phyloP scores from a whole-genome alignment of 495 filamentous ascomycete genomes.

The Penicillium samsonianum region DNA sequence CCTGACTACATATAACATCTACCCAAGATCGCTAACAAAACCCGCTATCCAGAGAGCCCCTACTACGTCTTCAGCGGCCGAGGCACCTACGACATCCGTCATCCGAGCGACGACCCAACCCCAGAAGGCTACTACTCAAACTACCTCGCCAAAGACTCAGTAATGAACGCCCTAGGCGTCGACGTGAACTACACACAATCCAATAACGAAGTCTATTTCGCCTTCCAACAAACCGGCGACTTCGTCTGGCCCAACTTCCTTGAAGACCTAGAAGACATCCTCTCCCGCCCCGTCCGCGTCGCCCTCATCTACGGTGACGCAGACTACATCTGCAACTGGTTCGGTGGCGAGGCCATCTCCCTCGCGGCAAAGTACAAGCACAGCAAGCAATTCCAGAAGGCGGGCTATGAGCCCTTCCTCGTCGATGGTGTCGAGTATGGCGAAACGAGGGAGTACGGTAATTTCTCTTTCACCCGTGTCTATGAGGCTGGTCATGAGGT shows the following conservation, averaged over 20 bases:
- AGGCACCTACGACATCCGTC: conserved; percentile 64
- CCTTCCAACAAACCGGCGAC: conserved; percentile 55
- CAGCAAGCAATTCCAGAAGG: conserved; percentile 39
- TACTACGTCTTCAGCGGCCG: conserved; percentile 40
- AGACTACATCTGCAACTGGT: conserved; percentile 59
- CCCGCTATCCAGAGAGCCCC: conserved; percentile 30
- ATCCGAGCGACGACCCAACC: conserved; percentile 56
- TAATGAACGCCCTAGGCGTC: conserved; percentile 63
- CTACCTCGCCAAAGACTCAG: conserved; percentile 59
- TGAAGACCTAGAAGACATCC: conserved; percentile 53
- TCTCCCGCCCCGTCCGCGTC: conserved; percentile 59
- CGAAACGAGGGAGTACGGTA: conserved; percentile 56
- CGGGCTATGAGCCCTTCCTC: conserved; percentile 50
- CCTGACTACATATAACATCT: background rate
- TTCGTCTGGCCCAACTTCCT: conserved; percentile 53
- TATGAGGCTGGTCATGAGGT: conserved; percentile 63
- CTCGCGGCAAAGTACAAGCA: conserved; percentile 42
- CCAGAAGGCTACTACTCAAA: conserved; percentile 59
- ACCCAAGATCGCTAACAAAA: conserved; percentile 16
- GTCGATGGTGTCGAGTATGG: conserved; percentile 45
- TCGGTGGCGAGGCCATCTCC: conserved; percentile 44
- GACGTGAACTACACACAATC: conserved; percentile 65
- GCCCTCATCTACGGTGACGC: conserved; percentile 67
- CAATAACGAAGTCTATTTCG: conserved; percentile 49
- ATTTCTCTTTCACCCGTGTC: conserved; percentile 58